phyloP scores from a whole-genome alignment of 176 grass and related monocot genomes.

The Eragrostis nindensis region DNA sequence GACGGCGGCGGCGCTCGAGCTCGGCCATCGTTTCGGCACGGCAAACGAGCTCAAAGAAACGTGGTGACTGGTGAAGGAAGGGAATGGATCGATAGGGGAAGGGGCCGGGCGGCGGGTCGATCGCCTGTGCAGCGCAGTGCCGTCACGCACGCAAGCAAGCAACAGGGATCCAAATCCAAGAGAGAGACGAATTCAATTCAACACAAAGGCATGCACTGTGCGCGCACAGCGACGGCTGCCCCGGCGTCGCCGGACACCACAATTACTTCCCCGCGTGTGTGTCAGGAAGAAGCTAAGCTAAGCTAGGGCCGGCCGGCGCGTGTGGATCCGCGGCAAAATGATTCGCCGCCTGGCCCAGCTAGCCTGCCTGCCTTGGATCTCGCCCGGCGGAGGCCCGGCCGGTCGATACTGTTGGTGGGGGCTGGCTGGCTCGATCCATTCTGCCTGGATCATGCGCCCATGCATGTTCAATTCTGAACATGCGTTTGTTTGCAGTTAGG shows the following conservation, averaged over 20 bases:
- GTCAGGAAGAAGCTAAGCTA: background rate
- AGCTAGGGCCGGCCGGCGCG: background rate
- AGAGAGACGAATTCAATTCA: background rate
- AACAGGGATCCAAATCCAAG: background rate
- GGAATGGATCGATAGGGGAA: no score
- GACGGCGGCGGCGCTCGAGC: background rate
- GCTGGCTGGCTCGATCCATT: no score
- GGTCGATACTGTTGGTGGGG: background rate
- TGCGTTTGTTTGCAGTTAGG: background rate
- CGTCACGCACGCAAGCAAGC: background rate
- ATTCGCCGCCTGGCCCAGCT: background rate
- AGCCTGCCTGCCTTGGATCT: background rate
- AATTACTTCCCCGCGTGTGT: slow-evolving; percentile 17
- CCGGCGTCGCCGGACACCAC: background rate
- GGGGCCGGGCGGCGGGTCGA: no score
- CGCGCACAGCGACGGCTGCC: background rate
- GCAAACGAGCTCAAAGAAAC: no score
- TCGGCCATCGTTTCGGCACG: background rate
- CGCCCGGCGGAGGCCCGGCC: background rate
- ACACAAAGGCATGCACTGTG: background rate
- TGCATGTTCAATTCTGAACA: background rate
- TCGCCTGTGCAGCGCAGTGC: background rate
- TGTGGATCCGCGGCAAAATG: background rate
- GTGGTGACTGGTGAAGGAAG: background rate
- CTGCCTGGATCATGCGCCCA: no score